Base-by-base conservation (phyloP, 306 rosid species). In the Hippophae tibetana region DNA sequence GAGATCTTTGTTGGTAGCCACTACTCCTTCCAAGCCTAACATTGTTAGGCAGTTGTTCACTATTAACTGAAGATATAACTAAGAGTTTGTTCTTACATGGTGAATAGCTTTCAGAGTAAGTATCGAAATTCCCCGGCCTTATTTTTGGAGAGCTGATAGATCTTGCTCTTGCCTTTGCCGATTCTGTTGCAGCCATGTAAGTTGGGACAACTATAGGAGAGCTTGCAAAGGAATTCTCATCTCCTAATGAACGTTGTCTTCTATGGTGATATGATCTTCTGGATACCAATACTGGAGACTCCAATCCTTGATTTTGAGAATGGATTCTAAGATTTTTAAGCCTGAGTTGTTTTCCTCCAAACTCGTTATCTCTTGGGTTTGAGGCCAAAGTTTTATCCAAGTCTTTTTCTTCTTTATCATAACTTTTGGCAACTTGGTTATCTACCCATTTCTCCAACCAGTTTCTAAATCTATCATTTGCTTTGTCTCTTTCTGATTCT, bases 391-490 rank as follows among this genome's bases (percentile, higher is more conserved):
- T 41, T 12, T 83, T 64, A 79, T 87, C 94, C 61, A 92, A 70
- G 74, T 92, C 96, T 77, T 92, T 95, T 51, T 85, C 87, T 66
- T 92, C 96, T 78, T 79, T 92, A 66, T 31, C 38, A 31, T 1
- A 31, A 31, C 98, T 87, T 65, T 79, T 92, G 1, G 84, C 64
- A 69, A 92, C 86, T 53, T 92, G 98, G 58, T 96, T 87, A 49
- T 92, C 96, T n/a, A 92, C 93, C 98, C 98, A 92, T 53, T 85
- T 95, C 68, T 85, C 96, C 43, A 92, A 75, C 96, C 98, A 92
- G 68, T 85, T 83, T 46, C 95, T 87, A 96, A 95, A 92, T 85
- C 98, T 79, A 76, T 96, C 96, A 53, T 61, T 83, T 7, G 69
- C 87, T 56, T 76, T 74, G 47, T 78, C 81, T 71, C 96, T 73